Evolutionary conservation across 139 green algal genomes (phyloP), one percentile per base, ranked within the genome.

Genomic region (Chlorella sp.): DNA sequence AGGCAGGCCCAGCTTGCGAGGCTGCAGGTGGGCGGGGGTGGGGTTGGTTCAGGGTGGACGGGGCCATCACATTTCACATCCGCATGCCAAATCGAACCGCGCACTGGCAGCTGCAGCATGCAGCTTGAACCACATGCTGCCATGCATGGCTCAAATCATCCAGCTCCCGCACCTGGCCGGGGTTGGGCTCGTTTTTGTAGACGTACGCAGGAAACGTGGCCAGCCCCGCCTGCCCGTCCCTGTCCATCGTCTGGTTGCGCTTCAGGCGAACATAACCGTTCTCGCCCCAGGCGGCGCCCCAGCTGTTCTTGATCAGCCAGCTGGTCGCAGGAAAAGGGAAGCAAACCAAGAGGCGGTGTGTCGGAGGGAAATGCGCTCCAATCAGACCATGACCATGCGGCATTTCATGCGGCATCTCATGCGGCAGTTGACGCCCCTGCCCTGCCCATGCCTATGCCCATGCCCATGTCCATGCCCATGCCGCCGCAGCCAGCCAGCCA

Each of bases 281-380:
- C 70, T 91, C 88, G 44, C 88, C 88, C 78, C 83, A 91, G 51
- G 58, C 17, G 1, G 26, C 46, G 20, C 83, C 83, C 88, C 88
- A 91, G n/a, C 46, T 76, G 78, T 91, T 91, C 56, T 90, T 91
- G n/a, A 89, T 44, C 36, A 89, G 58, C 87, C 87, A 90, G 83
- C 76, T 72, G 76, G 48, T 48, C 7, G 40, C 20, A 41, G 70
- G 67, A 2, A 28, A 4, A 36, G 2, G 6, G 36, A 4, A 32
- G 67, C 72, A 60, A 3, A 13, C 6, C 28, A 19, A 19, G 34
- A 20, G 34, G 36, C 5, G 68, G 68, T 44, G 68, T 4, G 64
- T 13, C 2, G 24, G 64, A 38, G 64, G 30, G 28, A 40, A 30
- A 11, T 14, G 62, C 22, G 30, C 56, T 24, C 16, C 8, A 65